Base-by-base conservation (phyloP, 2,329 filamentous ascomycete species). In the Neonectria hederae region DNA sequence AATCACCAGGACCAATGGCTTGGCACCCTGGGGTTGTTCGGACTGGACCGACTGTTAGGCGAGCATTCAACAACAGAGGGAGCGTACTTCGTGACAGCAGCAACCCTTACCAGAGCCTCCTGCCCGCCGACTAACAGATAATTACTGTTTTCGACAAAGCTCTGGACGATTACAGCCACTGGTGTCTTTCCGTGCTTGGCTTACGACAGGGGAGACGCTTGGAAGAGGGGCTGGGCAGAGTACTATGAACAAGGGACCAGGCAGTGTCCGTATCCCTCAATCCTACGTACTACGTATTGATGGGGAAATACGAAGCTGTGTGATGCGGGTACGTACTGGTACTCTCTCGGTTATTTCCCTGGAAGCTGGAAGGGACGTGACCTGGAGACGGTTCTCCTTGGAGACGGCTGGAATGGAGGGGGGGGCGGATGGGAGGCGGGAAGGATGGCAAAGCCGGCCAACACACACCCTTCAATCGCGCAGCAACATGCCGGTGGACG, bases 401-500 rank as follows among this genome's bases (percentile, higher is more conserved):
- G 26, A 30, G 24, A 30, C 5, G 2, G 26, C 48, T 51, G 48
- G 48, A 51, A 51, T 51, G 48, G 48, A 32, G 28, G 35, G 42
- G 54, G 42, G 54, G 13, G 30, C 52, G 35, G 30, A 42, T 40
- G 7, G 58, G 49, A 40, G 32, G 53, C 38, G 46, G 52, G 59
- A 46, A 28, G 55, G 55, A 55, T 58, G 52, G 32, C 43, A 45
- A n/a, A 19, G 46, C 22, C 52, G 22, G 24, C 35, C 45, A 38
- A 14, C 30, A 38, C 8, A n/a, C 22, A 48, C 13, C 21, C 30
- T 49, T 22, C 24, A 24, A 22, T 32, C 11, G 48, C 51, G 26
- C 42, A 48, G 24, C 30, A 38, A 45, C 61, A 63, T 63, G 26
- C 61, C 61, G 54, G 54, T 51, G 51, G 56, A 51, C 43, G 55